Conservation (phyloP, 2,329 filamentous ascomycete species). For the Bipolaris gigantea region DNA sequence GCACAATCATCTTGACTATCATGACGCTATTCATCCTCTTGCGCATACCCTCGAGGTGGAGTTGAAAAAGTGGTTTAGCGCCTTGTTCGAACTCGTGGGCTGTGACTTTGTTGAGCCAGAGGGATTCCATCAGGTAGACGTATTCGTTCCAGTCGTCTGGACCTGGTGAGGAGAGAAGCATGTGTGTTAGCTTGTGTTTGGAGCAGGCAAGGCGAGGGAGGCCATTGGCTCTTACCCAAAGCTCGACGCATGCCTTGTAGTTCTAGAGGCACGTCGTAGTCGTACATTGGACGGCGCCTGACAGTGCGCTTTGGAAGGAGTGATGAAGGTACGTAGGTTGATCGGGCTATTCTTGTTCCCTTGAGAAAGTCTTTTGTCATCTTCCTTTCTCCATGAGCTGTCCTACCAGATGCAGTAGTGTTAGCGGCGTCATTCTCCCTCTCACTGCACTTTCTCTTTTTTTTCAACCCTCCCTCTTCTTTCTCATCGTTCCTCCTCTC, state of each 20-base stretch:
- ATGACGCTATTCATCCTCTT: slow-evolving; percentile 12
- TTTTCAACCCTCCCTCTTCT: neutral
- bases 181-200: neutral
- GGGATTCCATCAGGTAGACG: slow-evolving; percentile 12
- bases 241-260: slow-evolving; percentile 15
- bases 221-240: slow-evolving; percentile 5
- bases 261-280: slow-evolving; percentile 12
- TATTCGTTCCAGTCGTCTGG: slow-evolving; percentile 22
- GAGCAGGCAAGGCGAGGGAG: too few species aligned
- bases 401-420: neutral
- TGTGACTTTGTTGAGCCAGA: slow-evolving; percentile 3
- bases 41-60: slow-evolving; percentile 1
- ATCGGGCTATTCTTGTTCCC: neutral
- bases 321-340: neutral
- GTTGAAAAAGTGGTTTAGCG: slow-evolving; percentile 11
- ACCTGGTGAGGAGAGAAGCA: neutral
- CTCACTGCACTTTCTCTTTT: neutral
- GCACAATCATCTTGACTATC: slow-evolving; percentile 6
- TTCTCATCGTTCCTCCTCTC: neutral
- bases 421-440: neutral
- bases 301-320: neutral
- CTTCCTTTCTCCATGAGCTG: too few species aligned
- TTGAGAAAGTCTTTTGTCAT: neutral
- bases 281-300: neutral
- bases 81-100: slow-evolving; percentile 3